Evolutionary conservation across 257 asterid species (phyloP), one percentile per base, ranked within the genome.

Genomic region (Lycium barbarum): DNA sequence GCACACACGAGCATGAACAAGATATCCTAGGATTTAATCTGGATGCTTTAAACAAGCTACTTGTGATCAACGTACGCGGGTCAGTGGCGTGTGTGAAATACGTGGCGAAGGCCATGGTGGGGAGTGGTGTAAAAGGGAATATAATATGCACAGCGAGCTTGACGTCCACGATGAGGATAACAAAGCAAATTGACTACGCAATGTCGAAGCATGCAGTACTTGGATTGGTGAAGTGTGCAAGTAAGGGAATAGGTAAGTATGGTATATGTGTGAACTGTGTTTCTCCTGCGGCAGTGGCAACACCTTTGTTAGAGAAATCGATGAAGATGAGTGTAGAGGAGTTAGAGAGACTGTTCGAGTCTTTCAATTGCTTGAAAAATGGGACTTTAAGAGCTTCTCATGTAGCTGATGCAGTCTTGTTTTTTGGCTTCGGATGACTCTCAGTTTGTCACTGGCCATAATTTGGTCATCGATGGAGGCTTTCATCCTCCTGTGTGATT

Each of bases 151-250:
- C 86, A 0, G 86, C 81, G 6, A 88, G 91, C 38, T 63, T 83
- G 10, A 9, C 80, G 26, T 88, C 87, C 0, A 68, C 80, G 36
- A 15, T 2, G 1, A 88, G 87, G 1, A 66, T 85, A 5, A 65
- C 80, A 18, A 3, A 9, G 17, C 9, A 18, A 0, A 90, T 84
- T 0, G 92, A 86, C 15, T 90, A 90, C 70, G 72, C 61, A 2
- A 85, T 90, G 90, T 90, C 92, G 22, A 88, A 90, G 84, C 89
- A 88, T 49, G 92, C 91, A 0, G 88, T 90, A 53, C 12, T 86
- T 63, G 91, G 91, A 58, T 49, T 88, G 80, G 86, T 90, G 1
- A 47, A 83, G 79, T 84, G 81, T 43, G 87, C 90, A 6, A 84
- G 90, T 59, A 85, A 74, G 54, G 87, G 84, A 82, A 80, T 90